Base-by-base conservation (phyloP, 805 yeast species). In the Yamadazyma paraphyllophila region DNA sequence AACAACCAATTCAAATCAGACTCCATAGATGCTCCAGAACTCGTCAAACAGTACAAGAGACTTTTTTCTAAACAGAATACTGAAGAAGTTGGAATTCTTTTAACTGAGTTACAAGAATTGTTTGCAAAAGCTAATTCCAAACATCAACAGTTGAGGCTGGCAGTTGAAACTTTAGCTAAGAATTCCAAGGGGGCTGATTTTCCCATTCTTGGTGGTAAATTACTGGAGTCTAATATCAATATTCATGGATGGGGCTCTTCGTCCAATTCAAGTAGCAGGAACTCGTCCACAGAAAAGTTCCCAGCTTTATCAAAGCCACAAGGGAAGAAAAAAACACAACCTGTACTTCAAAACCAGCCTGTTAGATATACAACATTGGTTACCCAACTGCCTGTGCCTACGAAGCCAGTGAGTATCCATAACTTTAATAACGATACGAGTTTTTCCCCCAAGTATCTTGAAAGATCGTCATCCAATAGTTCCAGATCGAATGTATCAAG, bases 41-140 rank as follows among this genome's bases (percentile, higher is more conserved):
- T 88, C 20, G 57, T 78, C 12, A 54, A 56, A 2, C 61, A 67
- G 3, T 85, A 83, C 60, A 59, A 66, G 32, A 46, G 51, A 17
- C 41, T 52, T 12, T 52, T 52, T 30, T 9, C 24, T 10, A 43
- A 55, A 2, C 69, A 48, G 38, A 56, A 68, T 1, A 49, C 54
- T 7, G 76, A 77, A 5, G 90, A 88, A 46, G 20, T 52, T 61
- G 83, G 12, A 68, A 74, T 46, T 60, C 85, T 88, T 38, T 49
- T 88, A 6, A 74, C 73, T 44, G 92, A 86, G 51, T 66, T 84
- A 43, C 66, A 82, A 3, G 85, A 83, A 50, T 60, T 83, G 2
- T 78, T 75, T 52, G 74, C 82, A 0, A 56, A 65, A 13, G 63
- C 63, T 1, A 35, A 64, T 54, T 53, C 52, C 49, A 47, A 52